Evolutionary conservation across 345 rosid species (phyloP).

Genomic region (Syzygium aqueum): DNA sequence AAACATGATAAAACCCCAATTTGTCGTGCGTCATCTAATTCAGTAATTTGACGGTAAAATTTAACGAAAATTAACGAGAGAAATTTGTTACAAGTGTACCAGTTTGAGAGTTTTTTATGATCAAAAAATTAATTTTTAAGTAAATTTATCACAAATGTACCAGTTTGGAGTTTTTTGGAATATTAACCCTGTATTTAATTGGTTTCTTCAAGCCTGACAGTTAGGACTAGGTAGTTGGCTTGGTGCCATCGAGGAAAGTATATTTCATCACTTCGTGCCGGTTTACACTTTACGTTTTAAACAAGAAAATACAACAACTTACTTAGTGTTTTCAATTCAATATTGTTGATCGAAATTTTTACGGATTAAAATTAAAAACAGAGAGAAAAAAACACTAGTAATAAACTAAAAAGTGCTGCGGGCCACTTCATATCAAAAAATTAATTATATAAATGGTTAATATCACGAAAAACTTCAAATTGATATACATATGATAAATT

Average conservation of each 20-base stretch:
- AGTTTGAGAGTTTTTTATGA: no score
- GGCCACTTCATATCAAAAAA: neutral
- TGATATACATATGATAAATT: no score
- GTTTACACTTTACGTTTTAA: neutral
- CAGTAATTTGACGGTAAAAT: no score
- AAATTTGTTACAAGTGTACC: no score
- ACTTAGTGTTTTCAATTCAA: neutral
- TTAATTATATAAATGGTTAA: neutral
- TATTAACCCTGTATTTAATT: neutral
- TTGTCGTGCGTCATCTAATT: rapidly evolving
- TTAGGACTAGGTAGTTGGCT: rapidly evolving
- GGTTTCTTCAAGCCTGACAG: neutral
- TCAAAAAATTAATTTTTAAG: no score
- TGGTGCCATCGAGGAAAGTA: neutral
- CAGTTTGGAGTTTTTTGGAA: no score
- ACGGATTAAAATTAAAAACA: neutral
- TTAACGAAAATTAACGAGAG: no score
- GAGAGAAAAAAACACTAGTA: neutral
- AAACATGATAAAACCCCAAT: no score
- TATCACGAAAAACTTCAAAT: no score
- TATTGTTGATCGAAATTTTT: neutral
- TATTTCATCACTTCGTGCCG: neutral
- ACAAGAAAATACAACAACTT: neutral
- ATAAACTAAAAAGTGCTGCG: neutral
- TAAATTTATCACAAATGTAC: no score